Conservation (phyloP, 2,329 filamentous ascomycete genomes). For the Tolypocladium guangdongense region DNA sequence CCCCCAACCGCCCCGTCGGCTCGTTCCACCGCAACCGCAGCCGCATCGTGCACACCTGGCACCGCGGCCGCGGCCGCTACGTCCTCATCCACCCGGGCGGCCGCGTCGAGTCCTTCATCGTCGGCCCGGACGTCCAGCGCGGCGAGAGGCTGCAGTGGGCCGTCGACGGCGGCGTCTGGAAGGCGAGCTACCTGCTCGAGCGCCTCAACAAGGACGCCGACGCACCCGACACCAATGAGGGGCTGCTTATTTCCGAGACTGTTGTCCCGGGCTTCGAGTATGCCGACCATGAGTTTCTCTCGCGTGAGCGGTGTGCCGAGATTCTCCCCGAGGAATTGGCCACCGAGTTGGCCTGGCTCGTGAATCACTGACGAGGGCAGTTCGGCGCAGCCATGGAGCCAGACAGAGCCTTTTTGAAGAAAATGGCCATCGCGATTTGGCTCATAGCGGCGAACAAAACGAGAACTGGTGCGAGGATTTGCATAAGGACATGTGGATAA, state of each 20-base stretch:
- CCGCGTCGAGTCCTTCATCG: slow-evolving; percentile 51
- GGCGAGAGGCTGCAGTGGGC: slow-evolving; percentile 59
- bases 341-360: slow-evolving; percentile 34
- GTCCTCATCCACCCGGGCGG: slow-evolving; percentile 50
- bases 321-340: slow-evolving; percentile 40
- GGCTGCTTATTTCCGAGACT: slow-evolving; percentile 56
- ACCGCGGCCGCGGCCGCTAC: slow-evolving; percentile 51
- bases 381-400: neutral
- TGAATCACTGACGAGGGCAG: slow-evolving; percentile 13
- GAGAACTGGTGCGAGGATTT: neutral
- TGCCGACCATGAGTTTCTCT: slow-evolving; percentile 56
- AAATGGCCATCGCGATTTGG: neutral
- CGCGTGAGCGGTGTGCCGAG: slow-evolving; percentile 33
- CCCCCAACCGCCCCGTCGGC: slow-evolving; percentile 41
- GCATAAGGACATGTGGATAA: neutral
- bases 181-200: slow-evolving; percentile 47
- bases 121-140: slow-evolving; percentile 42
- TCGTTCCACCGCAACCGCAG: slow-evolving; percentile 53
- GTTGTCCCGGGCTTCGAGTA: slow-evolving; percentile 60
- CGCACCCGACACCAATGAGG: slow-evolving; percentile 26
- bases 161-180: slow-evolving; percentile 57
- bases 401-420: neutral
- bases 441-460: neutral
- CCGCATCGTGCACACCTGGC: slow-evolving; percentile 53
- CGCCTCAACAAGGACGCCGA: slow-evolving; percentile 13